Conservation (phyloP, 2,329 filamentous ascomycete species). For the Cytospora schulzeri region DNA sequence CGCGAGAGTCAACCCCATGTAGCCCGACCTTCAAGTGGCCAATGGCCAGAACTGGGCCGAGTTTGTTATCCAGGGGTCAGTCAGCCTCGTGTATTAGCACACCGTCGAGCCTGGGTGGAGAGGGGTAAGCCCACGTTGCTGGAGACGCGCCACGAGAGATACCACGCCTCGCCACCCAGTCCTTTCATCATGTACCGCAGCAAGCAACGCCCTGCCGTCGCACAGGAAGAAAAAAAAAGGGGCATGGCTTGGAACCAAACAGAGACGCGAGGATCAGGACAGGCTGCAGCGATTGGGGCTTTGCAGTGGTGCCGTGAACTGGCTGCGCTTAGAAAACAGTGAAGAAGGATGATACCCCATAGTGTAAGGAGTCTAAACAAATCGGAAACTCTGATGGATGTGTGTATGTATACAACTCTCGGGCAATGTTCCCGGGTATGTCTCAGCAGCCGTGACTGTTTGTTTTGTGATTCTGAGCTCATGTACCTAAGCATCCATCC, state of each 20-base stretch:
- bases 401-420: too few relatives aligned
- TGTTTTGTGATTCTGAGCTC: too few relatives aligned
- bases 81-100: not conserved
- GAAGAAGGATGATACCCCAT: not conserved
- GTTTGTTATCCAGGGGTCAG: not conserved
- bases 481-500: too few relatives aligned
- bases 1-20: not conserved
- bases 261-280: not conserved
- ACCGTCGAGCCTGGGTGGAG: too few relatives aligned
- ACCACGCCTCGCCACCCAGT: too few relatives aligned
- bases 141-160: not conserved
- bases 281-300: not conserved
- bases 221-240: not conserved
- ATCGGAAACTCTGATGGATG: too few relatives aligned
- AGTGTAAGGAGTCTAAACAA: too few relatives aligned
- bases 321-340: not conserved
- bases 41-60: not conserved
- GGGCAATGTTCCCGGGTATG: too few relatives aligned
- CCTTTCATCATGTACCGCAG: not conserved
- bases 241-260: not conserved
- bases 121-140: too few relatives aligned
- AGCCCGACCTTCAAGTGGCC: not conserved
- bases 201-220: not conserved
- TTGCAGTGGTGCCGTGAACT: not conserved
- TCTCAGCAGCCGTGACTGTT: too few relatives aligned